A percentile compares a stretch with the other conserved stretches of the same genome.
These are phyloP conservation scores for Zygosaccharomyces sapae DNA, from an alignment of 1,139 yeast species.

Conservation along the genomic window DNA sequence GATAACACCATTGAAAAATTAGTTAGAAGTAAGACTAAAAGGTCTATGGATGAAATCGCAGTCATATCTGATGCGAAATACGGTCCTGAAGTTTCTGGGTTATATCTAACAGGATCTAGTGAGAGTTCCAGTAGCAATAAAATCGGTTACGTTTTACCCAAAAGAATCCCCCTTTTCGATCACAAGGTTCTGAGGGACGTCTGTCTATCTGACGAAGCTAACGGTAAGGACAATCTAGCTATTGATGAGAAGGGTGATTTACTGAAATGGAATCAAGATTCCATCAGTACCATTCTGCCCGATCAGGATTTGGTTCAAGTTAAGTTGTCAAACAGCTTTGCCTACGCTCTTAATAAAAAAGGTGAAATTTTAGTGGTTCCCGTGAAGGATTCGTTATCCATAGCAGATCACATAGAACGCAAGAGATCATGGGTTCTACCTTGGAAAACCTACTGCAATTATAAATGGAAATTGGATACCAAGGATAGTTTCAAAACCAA, in stretches of 20 bases:
- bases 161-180: constrained; percentile 62
- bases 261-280: constrained; percentile 54
- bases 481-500: constrained; percentile 22
- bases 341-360: constrained; percentile 55
- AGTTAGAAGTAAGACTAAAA: constrained; percentile 17
- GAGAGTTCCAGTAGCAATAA: constrained; percentile 40
- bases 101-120: constrained; percentile 52
- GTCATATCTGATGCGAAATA: constrained; percentile 31
- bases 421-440: constrained; percentile 26
- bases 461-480: constrained; percentile 26
- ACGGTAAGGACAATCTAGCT: constrained; percentile 53
- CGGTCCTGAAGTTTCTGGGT: constrained; percentile 44
- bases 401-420: constrained; percentile 9
- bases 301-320: constrained; percentile 47
- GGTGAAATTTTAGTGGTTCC: constrained; percentile 55
- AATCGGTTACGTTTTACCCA: constrained; percentile 41
- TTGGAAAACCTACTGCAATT: constrained; percentile 25
- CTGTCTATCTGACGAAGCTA: constrained; percentile 39
- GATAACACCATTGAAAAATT: constrained; percentile 21
- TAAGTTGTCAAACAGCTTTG: constrained; percentile 49
- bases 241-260: constrained; percentile 68
- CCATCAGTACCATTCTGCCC: constrained; percentile 28
- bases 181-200: constrained; percentile 56
- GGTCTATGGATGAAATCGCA: constrained; percentile 27
- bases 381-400: constrained; percentile 20